These are phyloP conservation scores for Lepidium sativum DNA, from an alignment of 345 rosid genomes.

Conservation along the genomic window DNA sequence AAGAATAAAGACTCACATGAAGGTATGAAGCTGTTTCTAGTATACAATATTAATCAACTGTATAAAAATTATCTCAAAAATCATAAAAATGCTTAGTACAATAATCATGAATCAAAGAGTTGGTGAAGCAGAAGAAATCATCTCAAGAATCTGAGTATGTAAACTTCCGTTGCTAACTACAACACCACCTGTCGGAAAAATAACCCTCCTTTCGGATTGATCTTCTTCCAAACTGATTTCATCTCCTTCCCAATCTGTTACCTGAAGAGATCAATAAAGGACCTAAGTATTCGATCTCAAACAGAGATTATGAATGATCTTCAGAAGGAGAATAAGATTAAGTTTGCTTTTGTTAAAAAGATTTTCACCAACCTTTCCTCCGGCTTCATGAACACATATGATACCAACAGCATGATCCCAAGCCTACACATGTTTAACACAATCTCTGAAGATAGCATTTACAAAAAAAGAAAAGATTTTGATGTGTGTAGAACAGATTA, in stretches of 20 bases:
- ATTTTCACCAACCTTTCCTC: conserved; percentile 59
- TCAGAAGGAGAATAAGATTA: neutral
- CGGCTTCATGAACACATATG: conserved; percentile 83
- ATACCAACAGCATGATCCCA: conserved; percentile 98
- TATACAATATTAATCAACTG: neutral
- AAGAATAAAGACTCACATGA: neutral
- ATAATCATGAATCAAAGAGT: neutral
- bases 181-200: conserved; percentile 57
- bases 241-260: conserved; percentile 69
- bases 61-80: neutral
- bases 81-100: neutral
- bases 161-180: conserved; percentile 50
- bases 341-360: neutral
- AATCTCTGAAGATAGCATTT: neutral
- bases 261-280: conserved; percentile 28
- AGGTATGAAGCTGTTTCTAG: neutral
- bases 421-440: conserved; percentile 34
- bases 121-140: conserved; percentile 37
- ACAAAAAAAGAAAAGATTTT: neutral
- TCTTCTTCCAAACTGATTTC: conserved; percentile 49
- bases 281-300: neutral
- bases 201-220: conserved; percentile 44
- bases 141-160: conserved; percentile 44
- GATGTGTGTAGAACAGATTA: neutral
- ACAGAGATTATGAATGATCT: neutral